Base-by-base conservation (phyloP, 106 monocot species). In the Dendrobium nobile region DNA sequence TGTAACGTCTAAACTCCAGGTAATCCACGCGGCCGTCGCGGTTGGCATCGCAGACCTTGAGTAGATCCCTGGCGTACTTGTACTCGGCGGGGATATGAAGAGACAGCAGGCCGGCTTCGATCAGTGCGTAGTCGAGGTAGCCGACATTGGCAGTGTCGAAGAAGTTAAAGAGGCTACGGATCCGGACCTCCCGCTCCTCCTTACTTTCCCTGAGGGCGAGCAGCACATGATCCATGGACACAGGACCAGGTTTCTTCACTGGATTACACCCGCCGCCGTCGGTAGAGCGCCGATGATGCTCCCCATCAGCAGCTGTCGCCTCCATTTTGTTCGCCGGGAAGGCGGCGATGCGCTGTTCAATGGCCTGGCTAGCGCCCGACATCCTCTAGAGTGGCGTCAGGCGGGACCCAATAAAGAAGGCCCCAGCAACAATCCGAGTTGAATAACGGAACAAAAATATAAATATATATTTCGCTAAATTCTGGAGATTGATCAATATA, bases 51-150 rank as follows among this genome's bases (percentile, higher is more conserved):
- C 94, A 94, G 45, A 95, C 95, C 83, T 77, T 91, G 51, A 99
- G 67, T 65, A 99, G 84, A 41, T 93, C 98, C 82, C 89, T 82
- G 1, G 98, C 98, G 81, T 93, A 95, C 86, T 95, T 99, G 83
- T 93, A 95, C 82, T 95, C 98, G 0, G 93, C 77, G 1, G 95
- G 95, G 54, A 99, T 91, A 28, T 80, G 82, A 27, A 95, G 87
- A 10, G 88, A 89, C 41, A 82, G 78, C 6, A 99, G 83, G 31
- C 91, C 95, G 9, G 78, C 87, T 80, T 99, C 98, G 77, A 95
- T 99, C 82, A 87, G 86, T 15, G 91, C 51, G 82, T 83, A 85
- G 72, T 99, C 98, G 18, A 99, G 87, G 84, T 80, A 82, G 9
- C 95, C 95, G 4, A 19, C 17, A 7, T 79, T 80, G 9, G 77